Evolutionary conservation across 116 monocot genomes (phyloP), one percentile per base, ranked within the genome.

Genomic region (Posidonia oceanica): DNA sequence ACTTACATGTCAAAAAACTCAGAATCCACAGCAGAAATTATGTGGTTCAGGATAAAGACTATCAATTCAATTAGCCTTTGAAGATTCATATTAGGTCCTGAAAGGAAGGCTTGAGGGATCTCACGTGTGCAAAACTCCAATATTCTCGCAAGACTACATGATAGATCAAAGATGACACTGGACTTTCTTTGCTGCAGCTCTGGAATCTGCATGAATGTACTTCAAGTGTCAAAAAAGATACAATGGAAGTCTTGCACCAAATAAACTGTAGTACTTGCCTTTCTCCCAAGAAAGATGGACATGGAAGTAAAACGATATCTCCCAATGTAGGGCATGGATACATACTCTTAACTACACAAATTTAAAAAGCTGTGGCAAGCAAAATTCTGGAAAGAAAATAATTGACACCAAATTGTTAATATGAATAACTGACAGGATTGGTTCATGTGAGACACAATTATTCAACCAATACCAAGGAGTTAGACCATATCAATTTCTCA

Each of bases 1-100:
- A 80, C 91, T 91, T 85, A 97, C 97, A 85, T 74, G 83, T 92
- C 97, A 81, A 96, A 88, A 71, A 88, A 85, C 36, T 91, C 89
- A 5, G 92, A 71, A 88, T 97, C 89, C 44, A 81, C 78, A 69
- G 83, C 81, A 70, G 87, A 92, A 69, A 87, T 92, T 66, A 92
- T 79, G 70, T 89, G 89, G 67, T 89, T 97, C 69, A 97, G 58
- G 37, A 97, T 87, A 76, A 97, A 97, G 29, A 97, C 76, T 40
- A 97, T 77, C 80, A 91, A 72, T 73, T 97, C 97, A 17, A 88
- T 83, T 23, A 97, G 75, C 64, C 97, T 84, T 64, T 87, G 79
- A 60, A 97, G 83, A 73, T 97, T 97, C 92, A 92, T 89, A 58
- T 87, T 86, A 52, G 89, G 73, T 44, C 97, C 97, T 42, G 63